These are phyloP conservation scores for Solanum aculeatissimum DNA, from an alignment of 305 asterid genomes.

Conservation along the genomic window DNA sequence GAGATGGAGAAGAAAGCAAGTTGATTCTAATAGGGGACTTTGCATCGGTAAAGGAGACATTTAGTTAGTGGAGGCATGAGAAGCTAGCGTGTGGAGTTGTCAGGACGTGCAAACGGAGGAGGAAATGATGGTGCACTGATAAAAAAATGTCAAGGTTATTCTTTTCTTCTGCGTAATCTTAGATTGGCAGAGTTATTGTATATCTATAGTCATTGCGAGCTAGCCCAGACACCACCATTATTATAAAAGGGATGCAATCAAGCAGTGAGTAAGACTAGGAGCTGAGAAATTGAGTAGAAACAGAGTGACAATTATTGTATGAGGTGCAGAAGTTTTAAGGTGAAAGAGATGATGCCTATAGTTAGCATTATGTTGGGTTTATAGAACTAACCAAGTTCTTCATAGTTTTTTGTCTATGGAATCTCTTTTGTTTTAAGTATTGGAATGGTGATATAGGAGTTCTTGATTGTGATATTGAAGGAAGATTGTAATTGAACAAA, in stretches of 20 bases:
- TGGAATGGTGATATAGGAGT: neutral
- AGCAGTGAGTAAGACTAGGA: neutral
- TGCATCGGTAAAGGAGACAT: neutral
- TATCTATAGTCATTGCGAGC: neutral
- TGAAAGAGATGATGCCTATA: neutral
- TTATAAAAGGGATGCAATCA: neutral
- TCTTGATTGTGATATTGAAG: neutral
- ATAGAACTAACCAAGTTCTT: neutral
- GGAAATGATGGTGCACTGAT: neutral
- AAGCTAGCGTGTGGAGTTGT: neutral
- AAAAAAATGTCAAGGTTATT: neutral
- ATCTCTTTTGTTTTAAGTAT: neutral
- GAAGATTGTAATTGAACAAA: neutral
- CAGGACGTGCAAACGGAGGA: neutral
- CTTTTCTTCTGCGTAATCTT: neutral
- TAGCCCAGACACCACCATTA: neutral
- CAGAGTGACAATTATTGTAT: neutral
- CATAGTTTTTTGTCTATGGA: neutral
- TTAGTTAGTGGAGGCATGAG: neutral
- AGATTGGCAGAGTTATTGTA: neutral
- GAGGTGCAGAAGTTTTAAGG: neutral
- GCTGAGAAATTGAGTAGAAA: neutral
- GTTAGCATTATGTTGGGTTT: neutral
- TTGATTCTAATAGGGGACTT: neutral
- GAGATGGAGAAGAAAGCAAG: neutral